phyloP scores from a whole-genome alignment of 352 stramenopile genomes.

The Phytophthora citrophthora region DNA sequence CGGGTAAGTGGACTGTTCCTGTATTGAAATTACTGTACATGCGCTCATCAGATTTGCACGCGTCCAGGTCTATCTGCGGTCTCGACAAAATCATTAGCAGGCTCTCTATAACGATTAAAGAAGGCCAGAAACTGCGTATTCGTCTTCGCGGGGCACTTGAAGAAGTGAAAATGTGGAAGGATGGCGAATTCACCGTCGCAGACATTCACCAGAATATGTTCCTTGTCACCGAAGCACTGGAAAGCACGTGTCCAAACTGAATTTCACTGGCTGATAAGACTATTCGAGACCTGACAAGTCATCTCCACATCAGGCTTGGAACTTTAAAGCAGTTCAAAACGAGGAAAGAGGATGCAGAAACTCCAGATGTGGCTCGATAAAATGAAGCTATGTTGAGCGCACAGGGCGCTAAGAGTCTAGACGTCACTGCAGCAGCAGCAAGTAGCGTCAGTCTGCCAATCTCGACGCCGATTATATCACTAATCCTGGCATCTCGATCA shows the following conservation, averaged over 20 bases:
- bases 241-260: slow-evolving; percentile 14
- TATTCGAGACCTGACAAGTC: slow-evolving; percentile 5
- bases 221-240: slow-evolving; percentile 4
- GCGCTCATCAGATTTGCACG: not conserved
- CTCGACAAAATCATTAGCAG: slow-evolving; percentile 15
- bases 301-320: slow-evolving; percentile 2
- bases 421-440: not conserved
- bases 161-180: slow-evolving; percentile 10
- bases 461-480: not conserved
- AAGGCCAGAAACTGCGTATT: slow-evolving; percentile 4
- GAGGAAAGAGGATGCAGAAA: slow-evolving; percentile 7
- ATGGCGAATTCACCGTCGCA: slow-evolving; percentile 6
- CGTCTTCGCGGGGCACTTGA: slow-evolving; percentile 7
- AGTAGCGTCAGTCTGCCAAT: not conserved
- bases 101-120: slow-evolving; percentile 11
- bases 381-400: slow-evolving; percentile 3
- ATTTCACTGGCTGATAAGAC: slow-evolving; percentile 6
- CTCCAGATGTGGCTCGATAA: slow-evolving; percentile 12
- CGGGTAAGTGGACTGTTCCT: slow-evolving; percentile 3
- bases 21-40: not conserved
- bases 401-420: not conserved
- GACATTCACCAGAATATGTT: slow-evolving; percentile 3
- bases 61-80: slow-evolving; percentile 1
- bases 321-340: slow-evolving; percentile 8
- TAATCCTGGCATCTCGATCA: not conserved